Percentiles rank a stretch among this genome's conserved stretches.
These are phyloP conservation scores for Cladosporium oxysporum DNA, from an alignment of 2,329 filamentous ascomycete genomes.

Conservation along the genomic window DNA sequence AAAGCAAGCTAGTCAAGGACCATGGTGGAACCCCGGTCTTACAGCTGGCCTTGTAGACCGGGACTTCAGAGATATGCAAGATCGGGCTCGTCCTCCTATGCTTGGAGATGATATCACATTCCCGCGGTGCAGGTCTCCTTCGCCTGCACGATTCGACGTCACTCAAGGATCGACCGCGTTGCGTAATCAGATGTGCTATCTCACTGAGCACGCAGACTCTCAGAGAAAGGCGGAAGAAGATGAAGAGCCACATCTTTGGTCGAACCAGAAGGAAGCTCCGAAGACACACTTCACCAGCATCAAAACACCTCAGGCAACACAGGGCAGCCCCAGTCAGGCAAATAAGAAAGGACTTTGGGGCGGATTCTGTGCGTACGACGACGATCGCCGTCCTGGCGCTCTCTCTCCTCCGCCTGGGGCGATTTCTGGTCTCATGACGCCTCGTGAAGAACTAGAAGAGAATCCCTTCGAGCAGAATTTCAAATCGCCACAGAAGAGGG, in stretches of 20 bases:
- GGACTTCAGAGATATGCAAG: slow-evolving; percentile 26
- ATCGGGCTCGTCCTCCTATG: slow-evolving; percentile 74
- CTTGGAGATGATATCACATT: slow-evolving; percentile 79
- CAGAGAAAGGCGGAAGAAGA: slow-evolving; percentile 48
- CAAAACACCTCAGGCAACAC: slow-evolving; percentile 17
- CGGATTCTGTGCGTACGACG: slow-evolving; percentile 61
- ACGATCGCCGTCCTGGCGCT: slow-evolving; percentile 34
- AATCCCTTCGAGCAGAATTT: slow-evolving; percentile 45
- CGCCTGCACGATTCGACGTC: slow-evolving; percentile 80
- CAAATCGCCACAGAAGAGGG: slow-evolving; percentile 25
- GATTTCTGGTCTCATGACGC: slow-evolving; percentile 54
- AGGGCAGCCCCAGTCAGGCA: slow-evolving; percentile 8
- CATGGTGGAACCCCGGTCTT: slow-evolving; percentile 43
- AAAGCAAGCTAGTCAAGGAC: slow-evolving; percentile 26
- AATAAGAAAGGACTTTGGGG: slow-evolving; percentile 67
- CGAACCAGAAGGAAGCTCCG: slow-evolving; percentile 14
- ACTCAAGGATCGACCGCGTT: slow-evolving; percentile 62
- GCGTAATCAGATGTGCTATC: slow-evolving; percentile 51
- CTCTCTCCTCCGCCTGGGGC: slow-evolving; percentile 13
- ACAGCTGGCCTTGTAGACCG: slow-evolving; percentile 22
- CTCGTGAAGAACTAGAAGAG: slow-evolving; percentile 38
- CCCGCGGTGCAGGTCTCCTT: slow-evolving; percentile 78
- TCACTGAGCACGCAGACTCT: slow-evolving; percentile 53
- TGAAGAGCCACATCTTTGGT: slow-evolving; percentile 43
- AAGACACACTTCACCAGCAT: slow-evolving; percentile 22